Conservation (phyloP, 2,329 filamentous ascomycete species). For the Aspergillus fumigatus region DNA sequence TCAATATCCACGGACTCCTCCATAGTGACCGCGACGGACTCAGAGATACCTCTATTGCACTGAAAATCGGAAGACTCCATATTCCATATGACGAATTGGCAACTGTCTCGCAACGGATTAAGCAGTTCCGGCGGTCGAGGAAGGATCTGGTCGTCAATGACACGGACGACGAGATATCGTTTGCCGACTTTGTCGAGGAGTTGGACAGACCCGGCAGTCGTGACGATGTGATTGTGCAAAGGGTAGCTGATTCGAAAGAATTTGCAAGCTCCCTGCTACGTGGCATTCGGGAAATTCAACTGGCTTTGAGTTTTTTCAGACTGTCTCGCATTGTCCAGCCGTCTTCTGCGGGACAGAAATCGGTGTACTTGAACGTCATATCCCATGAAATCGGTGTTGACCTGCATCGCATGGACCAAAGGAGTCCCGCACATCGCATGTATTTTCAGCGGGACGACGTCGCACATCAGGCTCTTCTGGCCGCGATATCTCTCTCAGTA, state of each 20-base stretch:
- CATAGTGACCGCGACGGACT: slow-evolving; percentile 82
- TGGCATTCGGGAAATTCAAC: slow-evolving; percentile 93
- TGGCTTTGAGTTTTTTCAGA: slow-evolving; percentile 86
- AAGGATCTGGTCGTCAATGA: slow-evolving; percentile 38
- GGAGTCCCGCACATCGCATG: slow-evolving; percentile 94
- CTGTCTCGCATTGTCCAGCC: slow-evolving; percentile 74
- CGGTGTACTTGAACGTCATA: slow-evolving; percentile 77
- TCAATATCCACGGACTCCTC: slow-evolving; percentile 89
- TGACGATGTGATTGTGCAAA: slow-evolving; percentile 68
- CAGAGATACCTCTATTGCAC: slow-evolving; percentile 79
- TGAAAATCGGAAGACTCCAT: slow-evolving; percentile 87
- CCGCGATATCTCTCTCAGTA: slow-evolving; percentile 86
- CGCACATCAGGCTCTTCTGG: slow-evolving; percentile 88
- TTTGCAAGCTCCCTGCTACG: slow-evolving; percentile 85
- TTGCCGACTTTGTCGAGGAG: slow-evolving; percentile 72
- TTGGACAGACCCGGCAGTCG: slow-evolving; percentile 62
- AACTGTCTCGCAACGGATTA: slow-evolving; percentile 35
- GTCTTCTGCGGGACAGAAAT: slow-evolving; percentile 61
- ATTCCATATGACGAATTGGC: slow-evolving; percentile 84
- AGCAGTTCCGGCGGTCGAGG: slow-evolving; percentile 30
- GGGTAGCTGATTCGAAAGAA: slow-evolving; percentile 87
- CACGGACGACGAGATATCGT: slow-evolving; percentile 55
- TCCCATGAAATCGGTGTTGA: slow-evolving; percentile 97
- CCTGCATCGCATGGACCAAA: slow-evolving; percentile 82
- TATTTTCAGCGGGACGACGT: slow-evolving; percentile 92